Conservation (phyloP, 805 yeast genomes). For the Henningerozyma blattae region DNA sequence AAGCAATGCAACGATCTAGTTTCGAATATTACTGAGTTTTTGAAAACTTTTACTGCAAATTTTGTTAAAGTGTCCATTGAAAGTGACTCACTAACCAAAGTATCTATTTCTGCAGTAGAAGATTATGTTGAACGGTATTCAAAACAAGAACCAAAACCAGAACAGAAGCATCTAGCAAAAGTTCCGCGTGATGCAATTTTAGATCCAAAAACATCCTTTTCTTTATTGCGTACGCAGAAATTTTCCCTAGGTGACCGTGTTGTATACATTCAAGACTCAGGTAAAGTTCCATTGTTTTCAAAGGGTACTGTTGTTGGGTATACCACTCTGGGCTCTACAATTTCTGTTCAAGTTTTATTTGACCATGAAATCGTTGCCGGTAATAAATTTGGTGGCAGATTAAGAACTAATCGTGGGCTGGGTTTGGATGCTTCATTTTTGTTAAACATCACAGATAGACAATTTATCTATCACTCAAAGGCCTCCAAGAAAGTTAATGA, state of each 20-base stretch:
- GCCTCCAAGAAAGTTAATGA: slow-evolving; percentile 35
- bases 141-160: slow-evolving; percentile 32
- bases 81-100: slow-evolving; percentile 63
- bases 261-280: slow-evolving; percentile 70
- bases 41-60: slow-evolving; percentile 39
- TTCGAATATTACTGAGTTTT: slow-evolving; percentile 26
- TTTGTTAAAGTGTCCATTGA: slow-evolving; percentile 60
- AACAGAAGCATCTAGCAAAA: slow-evolving; percentile 52
- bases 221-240: slow-evolving; percentile 58
- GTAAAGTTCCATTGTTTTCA: slow-evolving; percentile 77
- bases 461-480: slow-evolving; percentile 63
- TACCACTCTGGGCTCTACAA: slow-evolving; percentile 38
- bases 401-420: slow-evolving; percentile 70
- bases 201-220: slow-evolving; percentile 61
- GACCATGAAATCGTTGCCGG: slow-evolving; percentile 80
- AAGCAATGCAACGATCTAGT: slow-evolving; percentile 19
- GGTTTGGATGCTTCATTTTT: slow-evolving; percentile 72
- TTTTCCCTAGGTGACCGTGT: slow-evolving; percentile 87
- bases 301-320: slow-evolving; percentile 87
- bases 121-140: slow-evolving; percentile 37
- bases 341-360: slow-evolving; percentile 66
- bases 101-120: slow-evolving; percentile 59
- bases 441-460: slow-evolving; percentile 63
- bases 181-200: slow-evolving; percentile 80
- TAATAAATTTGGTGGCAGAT: slow-evolving; percentile 64